Evolutionary conservation across 2,329 filamentous ascomycete species (phyloP).

Genomic region (Colletotrichum scovillei): DNA sequence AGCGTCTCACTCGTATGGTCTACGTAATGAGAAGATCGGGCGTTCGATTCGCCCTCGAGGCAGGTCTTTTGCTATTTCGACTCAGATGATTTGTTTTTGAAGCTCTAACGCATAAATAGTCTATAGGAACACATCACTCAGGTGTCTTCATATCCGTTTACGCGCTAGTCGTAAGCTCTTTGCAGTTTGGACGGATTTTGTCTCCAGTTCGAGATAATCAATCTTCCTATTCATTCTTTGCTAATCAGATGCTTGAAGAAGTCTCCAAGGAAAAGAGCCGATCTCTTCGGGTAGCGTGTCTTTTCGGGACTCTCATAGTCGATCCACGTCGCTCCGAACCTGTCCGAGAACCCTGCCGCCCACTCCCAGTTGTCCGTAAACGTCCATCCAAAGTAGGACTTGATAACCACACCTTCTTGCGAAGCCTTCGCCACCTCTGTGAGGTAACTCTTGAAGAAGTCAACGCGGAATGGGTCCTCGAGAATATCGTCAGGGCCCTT

Average conservation of each 20-base stretch:
- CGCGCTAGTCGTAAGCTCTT: too few relatives aligned
- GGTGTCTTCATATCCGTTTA: too few relatives aligned
- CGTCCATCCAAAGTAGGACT: slow-evolving; percentile 54
- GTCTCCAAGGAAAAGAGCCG: slow-evolving; percentile 44
- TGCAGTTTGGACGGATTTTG: too few relatives aligned
- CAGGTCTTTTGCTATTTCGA: background rate
- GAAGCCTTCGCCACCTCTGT: slow-evolving; percentile 51
- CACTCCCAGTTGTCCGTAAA: slow-evolving; percentile 58
- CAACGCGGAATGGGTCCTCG: slow-evolving; percentile 50
- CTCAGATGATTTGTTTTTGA: background rate
- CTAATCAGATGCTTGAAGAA: slow-evolving; percentile 44
- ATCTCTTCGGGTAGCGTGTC: slow-evolving; percentile 48
- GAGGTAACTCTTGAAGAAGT: slow-evolving; percentile 52
- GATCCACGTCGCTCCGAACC: slow-evolving; percentile 54
- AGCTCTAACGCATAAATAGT: background rate
- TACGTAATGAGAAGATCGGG: slow-evolving; percentile 35
- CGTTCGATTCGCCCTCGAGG: slow-evolving; percentile 37
- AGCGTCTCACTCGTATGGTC: slow-evolving; percentile 32
- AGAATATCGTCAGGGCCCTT: slow-evolving; percentile 45
- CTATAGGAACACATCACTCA: too few relatives aligned
- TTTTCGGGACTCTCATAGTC: slow-evolving; percentile 50
- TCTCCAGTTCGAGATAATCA: too few relatives aligned
- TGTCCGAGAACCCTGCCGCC: slow-evolving; percentile 52
- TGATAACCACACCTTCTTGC: slow-evolving; percentile 50
- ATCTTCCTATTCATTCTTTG: background rate